Evolutionary conservation across 2,329 filamentous ascomycete species (phyloP).

Genomic region (Botryotinia convoluta): DNA sequence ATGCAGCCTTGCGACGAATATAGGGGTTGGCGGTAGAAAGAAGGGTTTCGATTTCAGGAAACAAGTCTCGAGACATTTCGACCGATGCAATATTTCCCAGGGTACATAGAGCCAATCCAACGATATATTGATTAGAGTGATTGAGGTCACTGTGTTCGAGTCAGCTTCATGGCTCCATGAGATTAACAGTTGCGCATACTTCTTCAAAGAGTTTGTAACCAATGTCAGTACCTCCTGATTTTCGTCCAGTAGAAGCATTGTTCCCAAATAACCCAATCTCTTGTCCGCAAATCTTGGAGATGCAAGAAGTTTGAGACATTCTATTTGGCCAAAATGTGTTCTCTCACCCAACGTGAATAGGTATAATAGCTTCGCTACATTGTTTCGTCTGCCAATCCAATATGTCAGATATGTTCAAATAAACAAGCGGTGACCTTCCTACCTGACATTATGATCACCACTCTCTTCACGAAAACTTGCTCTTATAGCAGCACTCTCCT

Average conservation of each 20-base stretch:
- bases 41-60: conserved; percentile 90
- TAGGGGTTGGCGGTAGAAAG: conserved; percentile 96
- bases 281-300: conserved; percentile 98
- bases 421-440: conserved; percentile 39
- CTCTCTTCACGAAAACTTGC: conserved; percentile 98
- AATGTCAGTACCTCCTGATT: conserved; percentile 97
- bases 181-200: conserved; percentile 53
- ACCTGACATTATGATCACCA: conserved; percentile 87
- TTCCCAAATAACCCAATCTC: conserved; percentile 89
- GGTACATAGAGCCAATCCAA: conserved; percentile 92
- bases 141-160: conserved; percentile 71
- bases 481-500: conserved; percentile 96
- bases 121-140: conserved; percentile 97
- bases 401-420: conserved; percentile 10
- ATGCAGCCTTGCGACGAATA: conserved; percentile 90
- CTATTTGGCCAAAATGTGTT: conserved; percentile 98
- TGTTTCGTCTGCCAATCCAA: conserved; percentile 72
- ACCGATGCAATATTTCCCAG: conserved; percentile 96
- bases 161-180: background rate
- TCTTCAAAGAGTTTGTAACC: conserved; percentile 96
- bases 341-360: conserved; percentile 96
- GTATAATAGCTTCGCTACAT: conserved; percentile 97
- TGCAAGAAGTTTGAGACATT: conserved; percentile 95
- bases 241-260: conserved; percentile 93
- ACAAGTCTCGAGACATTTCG: conserved; percentile 97